Evolutionary conservation across 2,329 filamentous ascomycete species (phyloP), one percentile per base, ranked within the genome.

Genomic region (Macrophomina pseudophaseolina): DNA sequence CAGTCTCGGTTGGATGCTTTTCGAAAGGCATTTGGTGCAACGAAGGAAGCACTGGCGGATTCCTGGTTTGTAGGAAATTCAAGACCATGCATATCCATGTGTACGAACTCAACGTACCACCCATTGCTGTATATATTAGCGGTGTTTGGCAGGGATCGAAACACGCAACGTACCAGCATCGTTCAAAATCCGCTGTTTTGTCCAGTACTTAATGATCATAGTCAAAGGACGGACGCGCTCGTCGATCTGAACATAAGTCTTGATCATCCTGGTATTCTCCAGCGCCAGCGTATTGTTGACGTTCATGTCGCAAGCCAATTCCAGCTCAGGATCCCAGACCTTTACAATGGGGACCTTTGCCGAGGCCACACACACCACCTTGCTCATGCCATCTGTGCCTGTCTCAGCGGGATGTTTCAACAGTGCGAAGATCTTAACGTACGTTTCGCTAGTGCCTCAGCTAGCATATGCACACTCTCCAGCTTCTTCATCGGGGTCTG

Each of bases 51-150:
- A 99, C 87, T 0, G 94, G 91, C 16, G 93, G 91, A 68, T 90
- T 86, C 72, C 93, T 89, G 62, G 93, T 91, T 80, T 99, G 95
- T 32, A 99, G 85, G 75, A 98, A 99, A 72, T 93, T 96, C 76
- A 99, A 91, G 71, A 98, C 97, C 85, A 99, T 88, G 79, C 95
- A 99, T 76, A 98, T 98, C 95, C 95, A 99, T 28, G 95, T 97
- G 76, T 99, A 99, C 18, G 95, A 99, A 79, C 94, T 98, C 68
- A 99, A 85, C 6, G 95, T 99, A 66, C 93, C 94, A 69, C 95
- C 94, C 76, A 93, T 93, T 67, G 91, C 95, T 96, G 75, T 40
- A 67, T 23, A 64, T 14, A 28, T 71, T 64, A 72, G 71, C 42
- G n/a, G 16, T 44, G 7, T 18, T n/a, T 23, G n/a, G 12, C 4